Evolutionary conservation across 257 asterid genomes (phyloP).

Genomic region (Solanum bukasovii): DNA sequence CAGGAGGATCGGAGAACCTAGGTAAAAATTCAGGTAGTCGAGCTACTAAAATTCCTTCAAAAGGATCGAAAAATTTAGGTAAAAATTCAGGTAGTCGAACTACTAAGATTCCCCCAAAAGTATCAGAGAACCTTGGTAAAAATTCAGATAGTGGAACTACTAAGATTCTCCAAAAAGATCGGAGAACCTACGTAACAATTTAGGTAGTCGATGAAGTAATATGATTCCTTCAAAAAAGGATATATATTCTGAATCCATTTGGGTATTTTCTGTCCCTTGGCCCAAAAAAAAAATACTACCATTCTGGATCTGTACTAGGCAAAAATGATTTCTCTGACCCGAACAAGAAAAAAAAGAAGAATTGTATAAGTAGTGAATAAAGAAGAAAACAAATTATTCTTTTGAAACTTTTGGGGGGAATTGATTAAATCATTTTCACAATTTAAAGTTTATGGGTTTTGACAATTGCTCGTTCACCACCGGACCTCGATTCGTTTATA

Average conservation of each 20-base stretch:
- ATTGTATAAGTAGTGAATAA: neutral
- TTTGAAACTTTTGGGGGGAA: neutral
- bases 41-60: too few species aligned
- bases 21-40: neutral
- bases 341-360: too few species aligned
- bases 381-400: neutral
- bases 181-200: too few species aligned
- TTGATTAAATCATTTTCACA: too few species aligned
- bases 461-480: neutral
- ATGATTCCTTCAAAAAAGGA: neutral
- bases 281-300: conserved; percentile 66
- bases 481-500: rapidly evolving
- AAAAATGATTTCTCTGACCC: conserved; percentile 65
- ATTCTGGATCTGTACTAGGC: conserved; percentile 94
- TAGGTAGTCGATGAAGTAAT: too few species aligned
- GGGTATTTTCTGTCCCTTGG: conserved; percentile 96
- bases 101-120: rapidly evolving
- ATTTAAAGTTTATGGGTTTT: too few species aligned
- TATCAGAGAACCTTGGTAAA: too few species aligned
- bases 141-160: too few species aligned
- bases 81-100: rapidly evolving
- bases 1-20: neutral
- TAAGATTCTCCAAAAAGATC: too few species aligned
- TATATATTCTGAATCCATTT: conserved; percentile 54
- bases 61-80: rapidly evolving